Evolutionary conservation across 805 yeast genomes (phyloP), one percentile per base, ranked within the genome.

Genomic region (Metschnikowia hibisci): DNA sequence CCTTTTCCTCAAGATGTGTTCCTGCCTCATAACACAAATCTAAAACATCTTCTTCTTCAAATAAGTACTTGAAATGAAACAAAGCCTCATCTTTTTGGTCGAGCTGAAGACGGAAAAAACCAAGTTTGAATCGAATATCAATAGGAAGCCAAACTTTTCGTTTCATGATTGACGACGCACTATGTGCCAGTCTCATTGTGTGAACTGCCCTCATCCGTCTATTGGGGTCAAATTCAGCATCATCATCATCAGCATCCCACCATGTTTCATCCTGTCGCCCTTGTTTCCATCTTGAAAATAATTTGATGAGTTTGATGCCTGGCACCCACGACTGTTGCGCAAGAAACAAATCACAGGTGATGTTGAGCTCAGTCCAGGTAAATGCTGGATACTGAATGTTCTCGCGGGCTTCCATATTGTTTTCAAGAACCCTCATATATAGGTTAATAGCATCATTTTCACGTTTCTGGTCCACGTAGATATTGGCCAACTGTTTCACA

Each of bases 361-460:
- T 87, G 55, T 93, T 91, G 37, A 91, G 70, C 46, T 87, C 90
- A 0, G 95, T 84, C 95, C 96, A 93, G 38, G 81, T 88, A 60
- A 91, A 93, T 16, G 62, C 61, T 1, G 87, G 74, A 50, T 44
- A 43, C 37, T 75, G 72, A 32, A 54, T 56, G 34, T 56, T 57
- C 42, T 48, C 52, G 39, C 43, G 52, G 39, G 64, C 65, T 40
- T 61, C 54, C 28, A 77, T 73, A 57, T 87, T 86, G 38, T 75
- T 73, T 30, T 82, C 82, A 41, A 83, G 73, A 9, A 84, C 72
- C 27, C 75, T 76, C 61, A 77, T 70, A 58, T 87, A 88, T 58
- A 85, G 70, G 12, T 76, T 78, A 25, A 87, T 81, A 0, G 95
- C 95, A 58, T 86, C 95, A 48, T 76, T 77, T 30, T 79, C 71